phyloP scores from a whole-genome alignment of 495 filamentous ascomycete species.

The Penicillium turbatum region DNA sequence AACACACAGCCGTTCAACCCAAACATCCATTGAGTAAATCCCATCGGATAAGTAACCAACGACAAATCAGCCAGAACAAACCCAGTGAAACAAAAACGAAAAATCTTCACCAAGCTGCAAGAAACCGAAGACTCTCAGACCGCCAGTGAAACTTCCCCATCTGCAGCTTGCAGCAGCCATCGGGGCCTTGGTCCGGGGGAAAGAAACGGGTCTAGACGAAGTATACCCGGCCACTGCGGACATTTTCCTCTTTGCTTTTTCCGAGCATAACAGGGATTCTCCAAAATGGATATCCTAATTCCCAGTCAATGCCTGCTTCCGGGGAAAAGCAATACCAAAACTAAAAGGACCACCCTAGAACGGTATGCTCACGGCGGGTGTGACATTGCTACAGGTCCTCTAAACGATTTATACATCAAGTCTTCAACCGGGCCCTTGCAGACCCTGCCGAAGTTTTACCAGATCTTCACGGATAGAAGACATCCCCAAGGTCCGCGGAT shows the following conservation, averaged over 20 bases:
- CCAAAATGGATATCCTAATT: not conserved
- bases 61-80: slow-evolving; percentile 5
- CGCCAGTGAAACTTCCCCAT: slow-evolving; percentile 26
- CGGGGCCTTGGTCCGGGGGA: slow-evolving; percentile 7
- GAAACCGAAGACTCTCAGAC: slow-evolving; percentile 29
- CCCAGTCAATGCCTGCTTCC: slow-evolving; percentile 6
- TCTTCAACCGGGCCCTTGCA: slow-evolving; percentile 42
- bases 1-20: not conserved
- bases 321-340: not conserved
- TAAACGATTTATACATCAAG: slow-evolving; percentile 32
- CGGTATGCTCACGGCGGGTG: slow-evolving; percentile 12
- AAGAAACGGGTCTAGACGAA: not conserved
- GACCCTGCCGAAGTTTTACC: slow-evolving; percentile 17
- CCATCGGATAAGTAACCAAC: not conserved
- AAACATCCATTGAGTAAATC: not conserved
- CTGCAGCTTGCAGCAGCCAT: slow-evolving; percentile 16
- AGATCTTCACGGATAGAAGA: slow-evolving; percentile 20
- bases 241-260: not conserved
- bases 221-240: slow-evolving; percentile 2
- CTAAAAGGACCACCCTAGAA: not conserved
- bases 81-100: not conserved
- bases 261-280: not conserved
- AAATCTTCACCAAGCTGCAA: slow-evolving; percentile 19
- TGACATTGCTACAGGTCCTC: slow-evolving; percentile 13
- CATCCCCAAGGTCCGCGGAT: slow-evolving; percentile 15